These are phyloP conservation scores for Paramecium primaurelia DNA, from an alignment of 73 alveolate genomes.

Conservation along the genomic window DNA sequence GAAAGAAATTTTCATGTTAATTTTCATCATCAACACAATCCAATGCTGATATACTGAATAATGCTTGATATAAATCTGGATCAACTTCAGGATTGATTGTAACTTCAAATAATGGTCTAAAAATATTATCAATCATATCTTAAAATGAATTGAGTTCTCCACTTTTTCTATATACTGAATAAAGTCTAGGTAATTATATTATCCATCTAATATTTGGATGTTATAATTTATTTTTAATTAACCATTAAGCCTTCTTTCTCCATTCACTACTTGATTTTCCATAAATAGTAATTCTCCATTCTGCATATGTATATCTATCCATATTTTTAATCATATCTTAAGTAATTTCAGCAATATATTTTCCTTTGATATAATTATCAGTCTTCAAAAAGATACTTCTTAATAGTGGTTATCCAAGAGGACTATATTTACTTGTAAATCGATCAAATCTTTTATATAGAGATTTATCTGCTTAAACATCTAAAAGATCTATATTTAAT, in stretches of 20 bases:
- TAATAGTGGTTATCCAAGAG: constrained; percentile 74
- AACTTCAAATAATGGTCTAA: constrained; percentile 60
- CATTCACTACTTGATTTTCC: constrained; percentile 76
- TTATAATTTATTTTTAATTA: constrained; percentile 56
- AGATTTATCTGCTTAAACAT: constrained; percentile 72
- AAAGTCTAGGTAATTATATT: constrained; percentile 79
- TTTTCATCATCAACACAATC: constrained; percentile 85
- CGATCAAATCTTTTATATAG: constrained; percentile 77
- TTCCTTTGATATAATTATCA: constrained; percentile 76
- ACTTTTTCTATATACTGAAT: constrained; percentile 60
- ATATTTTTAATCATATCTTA: constrained; percentile 69
- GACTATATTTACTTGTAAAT: constrained; percentile 74
- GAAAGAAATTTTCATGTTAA: constrained; percentile 56
- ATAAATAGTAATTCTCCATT: constrained; percentile 75
- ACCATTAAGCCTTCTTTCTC: constrained; percentile 75
- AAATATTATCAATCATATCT: constrained; percentile 72
- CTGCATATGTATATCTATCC: constrained; percentile 65
- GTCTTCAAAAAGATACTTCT: constrained; percentile 78
- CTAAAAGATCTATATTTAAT: constrained; percentile 36
- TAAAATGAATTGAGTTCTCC: constrained; percentile 65
- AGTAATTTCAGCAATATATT: constrained; percentile 71
- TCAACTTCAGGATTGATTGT: constrained; percentile 52
- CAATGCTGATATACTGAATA: constrained; percentile 62
- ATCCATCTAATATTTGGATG: constrained; percentile 72
- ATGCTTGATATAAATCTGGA: constrained; percentile 47